Base-by-base conservation (phyloP, 306 rosid species). In the Prunus dulcis region DNA sequence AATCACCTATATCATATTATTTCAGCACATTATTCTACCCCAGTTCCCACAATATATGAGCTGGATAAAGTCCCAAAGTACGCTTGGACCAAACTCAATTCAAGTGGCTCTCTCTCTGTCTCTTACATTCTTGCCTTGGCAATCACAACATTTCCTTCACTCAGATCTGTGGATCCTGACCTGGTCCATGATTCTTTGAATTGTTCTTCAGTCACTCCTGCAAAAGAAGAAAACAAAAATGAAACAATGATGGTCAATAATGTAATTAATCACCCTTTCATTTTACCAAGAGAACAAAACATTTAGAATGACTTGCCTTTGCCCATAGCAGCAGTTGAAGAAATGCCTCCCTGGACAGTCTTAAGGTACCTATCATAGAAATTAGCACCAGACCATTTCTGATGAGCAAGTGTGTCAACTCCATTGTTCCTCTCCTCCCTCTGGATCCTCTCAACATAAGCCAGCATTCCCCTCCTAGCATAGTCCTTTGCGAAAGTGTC, bases 271-370 rank as follows among this genome's bases (percentile, higher is more conserved):
- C 18, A 11, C 45, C 2, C 69, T 17, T 58, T 57, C 60, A 12
- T 58, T n/a, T 30, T 6, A 32, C 45, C 1, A 64, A 60, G 64
- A 64, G 30, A 65, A 22, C 25, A 25, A 66, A 19, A 50, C 34
- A 20, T 11, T 50, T 50, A 41, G 30, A 25, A 68, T 30, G 57
- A 82, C 83, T 81, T 86, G 67, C 97, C 99, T 88, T 91, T 92
- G 65, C 97, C 99, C 99, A 95, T 95, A n/a, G 99, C 97, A 22
- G 99, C 96, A 20, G 99, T 92, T 45, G 99, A 95, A 0, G 99
- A 85, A 12, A 89, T 91, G 63, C 99, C 99, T 2, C 98, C 99
- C 70, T 95, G 99, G 12, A 95, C 91, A 50, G 97, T 92, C 96
- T 90, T 95, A 62, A 95, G 93, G 77, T 95, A 95, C 86, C 91